Evolutionary conservation across 495 filamentous ascomycete genomes (phyloP), one percentile per base, ranked within the genome.

Genomic region (Neurospora sp.): DNA sequence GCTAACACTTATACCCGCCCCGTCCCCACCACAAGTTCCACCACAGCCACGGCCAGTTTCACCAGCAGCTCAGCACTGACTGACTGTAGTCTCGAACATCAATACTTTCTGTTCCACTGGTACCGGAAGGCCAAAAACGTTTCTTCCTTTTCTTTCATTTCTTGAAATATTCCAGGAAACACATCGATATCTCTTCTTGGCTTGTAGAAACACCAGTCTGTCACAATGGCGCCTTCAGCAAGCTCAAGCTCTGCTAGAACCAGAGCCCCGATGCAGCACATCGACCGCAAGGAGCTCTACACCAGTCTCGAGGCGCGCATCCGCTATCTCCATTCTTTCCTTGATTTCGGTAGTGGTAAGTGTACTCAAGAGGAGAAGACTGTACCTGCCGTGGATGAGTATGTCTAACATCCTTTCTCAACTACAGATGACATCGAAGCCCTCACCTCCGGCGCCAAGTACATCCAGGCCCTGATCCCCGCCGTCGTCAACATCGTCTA

Each of bases 401-500:
- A 40, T 4, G 1, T 35, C 27, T 65, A 35, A 65, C 27, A 3
- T 8, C 2, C 12, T 6, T 16, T 8, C 5, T 31, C 53, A 31
- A 61, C 1, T 37, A 35, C 76, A 92, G 91, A 82, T 70, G 91
- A 94, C 77, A 85, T 90, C 74, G 89, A 91, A 73, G 91, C 91
- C 38, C 85, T 94, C 41, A 78, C 84, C 9, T 80, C 83, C n/a
- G 91, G 89, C 48, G 80, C 84, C 69, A 92, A 91, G 78, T 92
- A 92, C 82, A 89, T 93, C 81, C 91, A 91, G 75, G 87, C 89
- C 20, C 84, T 93, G 59, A 92, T 93, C 69, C 91, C 91, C 0
- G 90, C 88, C 12, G 83, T 89, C 38, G 88, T 89, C 79, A 93
- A 92, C 79, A 89, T 93, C 71, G 90, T 93, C n/a, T 94, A 93